Evolutionary conservation across 371 early-diverging fungal genomes (phyloP).

Genomic region (Rhizopus arrhizus): DNA sequence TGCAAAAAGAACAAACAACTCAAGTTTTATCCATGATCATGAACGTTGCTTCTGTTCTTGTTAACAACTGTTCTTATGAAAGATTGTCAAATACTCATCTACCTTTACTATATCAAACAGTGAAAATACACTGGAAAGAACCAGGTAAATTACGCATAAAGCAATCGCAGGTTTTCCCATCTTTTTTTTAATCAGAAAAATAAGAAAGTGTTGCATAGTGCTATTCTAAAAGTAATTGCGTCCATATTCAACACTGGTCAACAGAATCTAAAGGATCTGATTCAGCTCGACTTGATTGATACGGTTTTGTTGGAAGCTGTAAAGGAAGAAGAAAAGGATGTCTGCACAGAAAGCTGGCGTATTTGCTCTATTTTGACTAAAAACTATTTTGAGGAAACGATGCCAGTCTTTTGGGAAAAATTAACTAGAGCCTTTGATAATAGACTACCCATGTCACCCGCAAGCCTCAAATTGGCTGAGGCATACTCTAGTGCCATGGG

Average conservation of each 20-base stretch:
- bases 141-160: constrained; percentile 16
- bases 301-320: constrained; percentile 17
- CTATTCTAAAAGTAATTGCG: constrained; percentile 39
- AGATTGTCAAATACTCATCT: constrained; percentile 44
- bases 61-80: constrained; percentile 52
- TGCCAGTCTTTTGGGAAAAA: constrained; percentile 21
- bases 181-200: background rate
- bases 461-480: constrained; percentile 44
- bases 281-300: constrained; percentile 11
- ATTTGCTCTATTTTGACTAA: constrained; percentile 26
- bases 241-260: constrained; percentile 32
- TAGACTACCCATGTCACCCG: constrained; percentile 14
- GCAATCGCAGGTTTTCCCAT: background rate
- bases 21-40: constrained; percentile 38
- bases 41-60: constrained; percentile 38
- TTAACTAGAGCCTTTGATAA: constrained; percentile 12
- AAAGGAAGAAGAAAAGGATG: constrained; percentile 2
- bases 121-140: constrained; percentile 32
- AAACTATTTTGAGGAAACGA: constrained; percentile 15
- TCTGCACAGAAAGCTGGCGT: constrained; percentile 21
- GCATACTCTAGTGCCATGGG: constrained; percentile 39
- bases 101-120: constrained; percentile 30
- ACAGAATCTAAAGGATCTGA: constrained; percentile 1
- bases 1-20: constrained; percentile 37
- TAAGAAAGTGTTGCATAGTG: constrained; percentile 24